Evolutionary conservation across 1,139 yeast species (phyloP).

Genomic region (Yamadazyma aaseri): DNA sequence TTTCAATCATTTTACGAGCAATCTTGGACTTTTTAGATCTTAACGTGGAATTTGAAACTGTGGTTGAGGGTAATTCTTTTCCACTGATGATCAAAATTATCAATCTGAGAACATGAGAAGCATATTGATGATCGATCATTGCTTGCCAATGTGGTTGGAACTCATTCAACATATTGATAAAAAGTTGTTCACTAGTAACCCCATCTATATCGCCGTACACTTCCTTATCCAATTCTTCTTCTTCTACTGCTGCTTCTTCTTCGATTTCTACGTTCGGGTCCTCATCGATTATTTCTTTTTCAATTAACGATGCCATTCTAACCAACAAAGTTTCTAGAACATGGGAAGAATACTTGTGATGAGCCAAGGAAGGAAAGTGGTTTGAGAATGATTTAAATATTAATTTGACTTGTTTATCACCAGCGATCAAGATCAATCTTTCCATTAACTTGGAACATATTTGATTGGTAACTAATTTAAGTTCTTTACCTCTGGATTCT

Average conservation of each 20-base stretch:
- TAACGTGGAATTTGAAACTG: constrained; percentile 68
- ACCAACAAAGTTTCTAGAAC: constrained; percentile 85
- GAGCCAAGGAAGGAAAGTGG: constrained; percentile 71
- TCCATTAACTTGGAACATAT: constrained; percentile 92
- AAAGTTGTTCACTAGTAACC: constrained; percentile 58
- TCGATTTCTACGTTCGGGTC: too few species aligned
- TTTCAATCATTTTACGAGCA: constrained; percentile 91
- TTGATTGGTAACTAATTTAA: constrained; percentile 90
- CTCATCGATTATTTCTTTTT: constrained; percentile 55
- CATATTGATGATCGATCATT: constrained; percentile 75
- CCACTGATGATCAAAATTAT: constrained; percentile 73
- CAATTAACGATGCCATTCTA: constrained; percentile 72
- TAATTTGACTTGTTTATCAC: constrained; percentile 60
- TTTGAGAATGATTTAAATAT: constrained; percentile 68
- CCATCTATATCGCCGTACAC: constrained; percentile 25
- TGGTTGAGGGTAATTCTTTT: constrained; percentile 75
- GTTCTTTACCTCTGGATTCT: constrained; percentile 86
- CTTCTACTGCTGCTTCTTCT: constrained; percentile 32
- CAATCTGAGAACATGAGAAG: constrained; percentile 82
- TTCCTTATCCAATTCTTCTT: constrained; percentile 26
- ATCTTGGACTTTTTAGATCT: constrained; percentile 85
- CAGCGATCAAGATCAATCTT: constrained; percentile 69
- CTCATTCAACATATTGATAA: constrained; percentile 65
- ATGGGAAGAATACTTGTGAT: constrained; percentile 91
- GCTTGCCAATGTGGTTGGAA: constrained; percentile 55